phyloP scores from a whole-genome alignment of 1,139 yeast species.

The Hansenula sp. region DNA sequence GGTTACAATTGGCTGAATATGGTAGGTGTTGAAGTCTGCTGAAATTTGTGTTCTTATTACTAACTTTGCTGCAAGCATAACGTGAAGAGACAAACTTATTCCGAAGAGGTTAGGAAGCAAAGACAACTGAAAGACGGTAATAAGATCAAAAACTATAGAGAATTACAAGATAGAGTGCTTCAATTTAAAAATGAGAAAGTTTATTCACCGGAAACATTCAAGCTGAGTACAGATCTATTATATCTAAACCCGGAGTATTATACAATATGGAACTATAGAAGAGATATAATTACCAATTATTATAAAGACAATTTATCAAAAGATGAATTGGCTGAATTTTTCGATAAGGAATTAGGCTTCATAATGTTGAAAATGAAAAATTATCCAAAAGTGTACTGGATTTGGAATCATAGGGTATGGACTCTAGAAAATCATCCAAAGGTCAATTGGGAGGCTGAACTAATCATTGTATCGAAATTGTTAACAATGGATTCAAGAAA shows the following conservation, averaged over 20 bases:
- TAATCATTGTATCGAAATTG: conserved; percentile 64
- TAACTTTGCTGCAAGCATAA: conserved; percentile 48
- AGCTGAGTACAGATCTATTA: conserved; percentile 53
- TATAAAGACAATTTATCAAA: conserved; percentile 15
- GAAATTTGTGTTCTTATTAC: too few relatives aligned
- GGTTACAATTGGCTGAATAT: too few relatives aligned
- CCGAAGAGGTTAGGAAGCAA: conserved; percentile 50
- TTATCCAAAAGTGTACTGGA: conserved; percentile 92
- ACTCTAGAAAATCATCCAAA: conserved; percentile 53
- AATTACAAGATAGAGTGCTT: conserved; percentile 42
- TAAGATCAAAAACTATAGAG: conserved; percentile 53
- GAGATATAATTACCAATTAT: conserved; percentile 54
- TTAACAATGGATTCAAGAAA: conserved; percentile 75
- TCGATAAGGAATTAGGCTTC: conserved; percentile 61
- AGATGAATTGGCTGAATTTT: conserved; percentile 26
- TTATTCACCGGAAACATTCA: conserved; percentile 41
- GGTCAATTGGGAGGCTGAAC: conserved; percentile 65
- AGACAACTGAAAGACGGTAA: conserved; percentile 53
- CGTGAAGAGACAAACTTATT: conserved; percentile 54
- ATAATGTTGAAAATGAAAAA: conserved; percentile 54
- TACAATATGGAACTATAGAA: conserved; percentile 85
- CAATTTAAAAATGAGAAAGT: conserved; percentile 28
- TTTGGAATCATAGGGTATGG: conserved; percentile 95
- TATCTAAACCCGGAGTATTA: conserved; percentile 80
- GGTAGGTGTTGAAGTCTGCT: neutral